Base-by-base conservation (phyloP, 2,329 filamentous ascomycete genomes). In the Penicillium thymicola region DNA sequence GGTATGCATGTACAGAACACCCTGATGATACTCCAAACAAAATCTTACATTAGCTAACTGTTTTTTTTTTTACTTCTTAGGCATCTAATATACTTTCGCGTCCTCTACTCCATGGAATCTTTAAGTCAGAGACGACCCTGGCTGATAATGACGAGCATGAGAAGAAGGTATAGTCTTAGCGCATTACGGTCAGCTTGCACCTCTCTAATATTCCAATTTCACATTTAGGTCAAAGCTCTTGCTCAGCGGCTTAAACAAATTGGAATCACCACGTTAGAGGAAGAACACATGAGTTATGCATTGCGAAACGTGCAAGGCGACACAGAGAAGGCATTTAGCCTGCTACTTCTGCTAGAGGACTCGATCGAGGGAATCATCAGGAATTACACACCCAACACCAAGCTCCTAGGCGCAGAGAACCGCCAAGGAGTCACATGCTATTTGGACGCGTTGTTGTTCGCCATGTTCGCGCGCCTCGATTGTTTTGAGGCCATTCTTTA, bases 401-500 rank as follows among this genome's bases (percentile, higher is more conserved):
- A 83, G 55, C 86, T 97, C 78, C 77, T 90, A 5, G 94, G 94
- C 7, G 93, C 94, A 13, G 88, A 90, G 65, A 99, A 99, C 69
- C 82, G 92, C 46, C 82, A 88, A 43, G 85, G 84, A 46, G 91
- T 96, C 36, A 97, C 93, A n/a, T 99, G 94, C 77, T 97, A 95
- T 71, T 79, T 97, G 16, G 94, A 97, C 72, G 84, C 93, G 0
- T 78, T 97, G 23, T 82, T 99, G 1, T 97, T 97, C 71, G 89
- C 93, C 72, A 97, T 99, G 91, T 97, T 97, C 71, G 89, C 90
- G 18, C 87, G 90, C 58, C 81, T 97, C 37, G 88, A 91, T 63
- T 92, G 89, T 61, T 99, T 96, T 71, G 93, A 97, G 73, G 90
- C 89, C 47, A 96, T 97, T 81, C 80, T 97, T 34, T 92, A 90